Evolutionary conservation across 73 alveolate species (phyloP), one percentile per base, ranked within the genome.

Genomic region (Paramecium caudatum): DNA sequence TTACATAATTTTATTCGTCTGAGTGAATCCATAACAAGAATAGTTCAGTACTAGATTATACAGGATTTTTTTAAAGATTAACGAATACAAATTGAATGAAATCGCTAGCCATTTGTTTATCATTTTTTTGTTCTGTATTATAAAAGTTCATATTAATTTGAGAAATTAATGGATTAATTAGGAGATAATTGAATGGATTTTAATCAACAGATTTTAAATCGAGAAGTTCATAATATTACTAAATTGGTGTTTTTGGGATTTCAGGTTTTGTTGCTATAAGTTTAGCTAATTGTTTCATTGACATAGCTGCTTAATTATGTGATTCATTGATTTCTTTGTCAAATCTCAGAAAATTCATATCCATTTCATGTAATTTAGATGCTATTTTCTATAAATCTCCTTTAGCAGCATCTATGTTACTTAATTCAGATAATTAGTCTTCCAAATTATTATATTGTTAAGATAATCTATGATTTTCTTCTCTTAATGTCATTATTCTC

Each of bases 291-390:
- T 55, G 30, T 7, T 55, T 55, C 23, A 55, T 55, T 27, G 80
- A 55, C 23, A 12, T 23, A 27, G 80, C 23, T 19, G 80, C 80
- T 21, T 55, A 55, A 10, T 55, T 27, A 21, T 55, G 80, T 10
- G 80, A 55, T 1, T 55, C 80, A 55, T 16, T 27, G 1, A 55
- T 55, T 55, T 55, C 80, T 27, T 55, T 55, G 30, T 55, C 30
- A 43, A 55, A 55, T 55, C 80, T 55, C 46, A 55, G 23, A 10
- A 55, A 55, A 27, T 55, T 55, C 30, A 55, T 10, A 27, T 55
- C 80, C 80, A 55, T 55, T 23, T 55, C 80, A 55, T 55, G 80
- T 55, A 55, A 55, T 55, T 55, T 55, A 27, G 23, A 7, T 9
- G 23, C 30, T 0, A 55, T 55, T 27, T 55, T 55, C 5, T 55